Percentiles rank a stretch among this genome's conserved stretches.
Evolutionary conservation across 2,329 filamentous ascomycete genomes (phyloP).

Genomic region (Parafenestella ontariensis): DNA sequence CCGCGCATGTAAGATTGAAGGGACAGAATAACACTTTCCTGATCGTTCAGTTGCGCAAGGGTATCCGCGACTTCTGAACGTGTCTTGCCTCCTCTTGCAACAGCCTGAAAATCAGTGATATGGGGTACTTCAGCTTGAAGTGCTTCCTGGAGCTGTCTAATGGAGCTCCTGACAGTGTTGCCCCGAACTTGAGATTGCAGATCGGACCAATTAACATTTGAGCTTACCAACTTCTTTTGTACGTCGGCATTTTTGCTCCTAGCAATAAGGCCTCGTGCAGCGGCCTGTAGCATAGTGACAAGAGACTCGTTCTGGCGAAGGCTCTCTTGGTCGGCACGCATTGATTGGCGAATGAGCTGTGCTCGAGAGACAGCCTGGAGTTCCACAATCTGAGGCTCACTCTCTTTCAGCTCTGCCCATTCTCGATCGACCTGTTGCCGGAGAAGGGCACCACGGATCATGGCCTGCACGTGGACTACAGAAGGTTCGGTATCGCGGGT

Average conservation of each 20-base stretch:
- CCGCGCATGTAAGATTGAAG: slow-evolving; percentile 63
- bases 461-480: slow-evolving; percentile 59
- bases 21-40: slow-evolving; percentile 53
- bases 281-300: slow-evolving; percentile 68
- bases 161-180: slow-evolving; percentile 37
- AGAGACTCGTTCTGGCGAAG: slow-evolving; percentile 49
- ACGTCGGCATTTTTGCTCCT: slow-evolving; percentile 51
- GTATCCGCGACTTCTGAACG: slow-evolving; percentile 41
- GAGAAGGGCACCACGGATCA: slow-evolving; percentile 70
- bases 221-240: slow-evolving; percentile 51
- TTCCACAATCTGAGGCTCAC: slow-evolving; percentile 57
- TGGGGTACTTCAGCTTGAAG: slow-evolving; percentile 40
- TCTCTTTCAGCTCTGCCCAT: slow-evolving; percentile 44
- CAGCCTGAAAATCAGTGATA: slow-evolving; percentile 50
- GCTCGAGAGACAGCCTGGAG: slow-evolving; percentile 54
- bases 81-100: slow-evolving; percentile 46
- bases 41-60: slow-evolving; percentile 51
- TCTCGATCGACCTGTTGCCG: slow-evolving; percentile 62
- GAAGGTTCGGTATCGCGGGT: slow-evolving; percentile 69
- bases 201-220: slow-evolving; percentile 49
- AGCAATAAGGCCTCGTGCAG: slow-evolving; percentile 61
- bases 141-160: slow-evolving; percentile 39
- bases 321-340: slow-evolving; percentile 43
- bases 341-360: slow-evolving; percentile 47
- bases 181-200: slow-evolving; percentile 58